A percentile compares a stretch with the other conserved stretches of the same genome.
phyloP scores from a whole-genome alignment of 139 green algal species.

The Tetraselmis striata region DNA sequence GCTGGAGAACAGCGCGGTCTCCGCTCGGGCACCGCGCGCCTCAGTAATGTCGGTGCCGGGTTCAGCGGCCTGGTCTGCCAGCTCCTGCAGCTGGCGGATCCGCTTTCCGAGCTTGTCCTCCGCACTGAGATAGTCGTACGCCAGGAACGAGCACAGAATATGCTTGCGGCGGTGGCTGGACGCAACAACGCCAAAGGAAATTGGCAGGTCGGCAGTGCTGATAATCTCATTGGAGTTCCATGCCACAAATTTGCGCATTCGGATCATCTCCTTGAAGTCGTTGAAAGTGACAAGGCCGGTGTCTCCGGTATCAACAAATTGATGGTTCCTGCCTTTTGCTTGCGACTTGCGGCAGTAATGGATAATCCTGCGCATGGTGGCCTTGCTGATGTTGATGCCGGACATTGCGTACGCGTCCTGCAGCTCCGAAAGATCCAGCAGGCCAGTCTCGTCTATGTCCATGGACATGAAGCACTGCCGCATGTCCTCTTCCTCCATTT shows the following conservation, averaged over 20 bases:
- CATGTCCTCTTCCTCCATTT: background rate
- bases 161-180: background rate
- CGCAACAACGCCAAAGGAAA: background rate
- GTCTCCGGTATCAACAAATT: background rate
- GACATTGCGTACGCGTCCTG: background rate
- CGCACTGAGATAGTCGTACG: background rate
- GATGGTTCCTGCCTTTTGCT: background rate
- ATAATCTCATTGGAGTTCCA: background rate
- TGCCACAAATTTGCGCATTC: background rate
- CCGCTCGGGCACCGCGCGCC: too few species aligned
- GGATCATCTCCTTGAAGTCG: background rate
- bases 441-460: background rate
- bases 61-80: background rate
- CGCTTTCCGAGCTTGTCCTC: background rate
- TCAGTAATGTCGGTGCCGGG: background rate
- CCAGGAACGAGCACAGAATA: background rate
- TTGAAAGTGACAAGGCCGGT: background rate
- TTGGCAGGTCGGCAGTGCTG: background rate
- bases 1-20: background rate
- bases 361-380: background rate
- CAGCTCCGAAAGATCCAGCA: background rate
- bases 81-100: background rate
- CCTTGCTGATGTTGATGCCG: background rate
- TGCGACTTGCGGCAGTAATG: background rate
- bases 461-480: background rate